A percentile compares a stretch with the other conserved stretches of the same genome.
Conservation (phyloP, 2,329 filamentous ascomycete genomes). For the Calonectria fujianensis region DNA sequence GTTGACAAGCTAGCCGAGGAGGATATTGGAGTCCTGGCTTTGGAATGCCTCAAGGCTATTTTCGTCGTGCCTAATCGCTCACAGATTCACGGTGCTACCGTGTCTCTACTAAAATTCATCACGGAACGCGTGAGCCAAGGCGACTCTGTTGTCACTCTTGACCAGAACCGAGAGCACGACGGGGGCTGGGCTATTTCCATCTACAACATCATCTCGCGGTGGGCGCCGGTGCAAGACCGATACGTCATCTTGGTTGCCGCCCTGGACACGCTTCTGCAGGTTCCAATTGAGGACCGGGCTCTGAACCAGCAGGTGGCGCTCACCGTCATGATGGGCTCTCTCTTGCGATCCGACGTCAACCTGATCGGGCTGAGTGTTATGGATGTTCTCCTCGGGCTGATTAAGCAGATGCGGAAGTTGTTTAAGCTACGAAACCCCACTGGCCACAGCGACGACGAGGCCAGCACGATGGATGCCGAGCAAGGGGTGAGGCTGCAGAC, state of each 20-base stretch:
- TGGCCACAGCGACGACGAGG: conserved; percentile 59
- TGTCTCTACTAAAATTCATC: conserved; percentile 84
- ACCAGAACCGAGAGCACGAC: conserved; percentile 65
- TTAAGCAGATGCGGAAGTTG: conserved; percentile 87
- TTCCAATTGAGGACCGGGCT: conserved; percentile 81
- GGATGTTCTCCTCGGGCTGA: conserved; percentile 90
- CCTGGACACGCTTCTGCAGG: conserved; percentile 83
- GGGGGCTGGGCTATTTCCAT: conserved; percentile 88
- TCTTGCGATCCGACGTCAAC: conserved; percentile 92
- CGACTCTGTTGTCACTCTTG: conserved; percentile 71
- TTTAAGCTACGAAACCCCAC: conserved; percentile 76
- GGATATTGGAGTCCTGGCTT: conserved; percentile 87
- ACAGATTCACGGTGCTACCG: conserved; percentile 87
- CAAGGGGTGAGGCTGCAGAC: conserved; percentile 67
- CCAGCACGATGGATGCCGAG: conserved; percentile 58
- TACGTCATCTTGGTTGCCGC: conserved; percentile 91
- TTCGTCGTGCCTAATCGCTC: conserved; percentile 88
- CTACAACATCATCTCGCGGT: conserved; percentile 86
- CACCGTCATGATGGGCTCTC: conserved; percentile 85
- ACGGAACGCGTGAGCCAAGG: conserved; percentile 73
- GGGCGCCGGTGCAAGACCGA: conserved; percentile 95
- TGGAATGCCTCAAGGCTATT: conserved; percentile 90
- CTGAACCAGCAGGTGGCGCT: conserved; percentile 85
- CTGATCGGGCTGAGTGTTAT: conserved; percentile 97
- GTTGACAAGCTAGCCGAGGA: conserved; percentile 93